Conservation (phyloP, 257 asterid species). For the Coffea canephora region DNA sequence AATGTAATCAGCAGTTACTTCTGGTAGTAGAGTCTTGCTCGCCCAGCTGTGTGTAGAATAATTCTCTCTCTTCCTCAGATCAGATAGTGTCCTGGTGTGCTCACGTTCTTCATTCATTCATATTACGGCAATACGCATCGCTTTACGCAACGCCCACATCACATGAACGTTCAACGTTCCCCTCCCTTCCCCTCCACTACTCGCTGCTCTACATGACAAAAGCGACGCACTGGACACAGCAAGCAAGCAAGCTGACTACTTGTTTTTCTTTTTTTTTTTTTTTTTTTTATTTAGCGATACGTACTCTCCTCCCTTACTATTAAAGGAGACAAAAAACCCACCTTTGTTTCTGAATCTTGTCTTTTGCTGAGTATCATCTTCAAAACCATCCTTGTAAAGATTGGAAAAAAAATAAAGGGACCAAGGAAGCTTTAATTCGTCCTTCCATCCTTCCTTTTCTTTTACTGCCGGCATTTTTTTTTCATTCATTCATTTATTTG, state of each 20-base stretch:
- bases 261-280: too few species aligned
- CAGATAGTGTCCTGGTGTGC: neutral
- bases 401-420: too few species aligned
- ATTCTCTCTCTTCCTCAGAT: too few species aligned
- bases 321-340: neutral
- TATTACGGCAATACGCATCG: neutral
- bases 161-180: neutral
- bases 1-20: too few species aligned
- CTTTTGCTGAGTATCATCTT: too few species aligned
- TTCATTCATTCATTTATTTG: neutral
- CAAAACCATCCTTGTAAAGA: too few species aligned
- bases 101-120: neutral
- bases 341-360: neutral
- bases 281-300: too few species aligned
- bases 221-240: neutral
- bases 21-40: too few species aligned
- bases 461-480: neutral
- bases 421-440: neutral
- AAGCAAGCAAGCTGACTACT: too few species aligned
- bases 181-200: neutral
- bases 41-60: too few species aligned
- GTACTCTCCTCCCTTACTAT: too few species aligned
- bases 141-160: conserved; percentile 23
- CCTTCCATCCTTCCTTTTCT: neutral
- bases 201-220: neutral